A percentile compares a stretch with the other conserved stretches of the same genome.
Conservation (phyloP, 2,329 filamentous ascomycete genomes). For the Botrytis deweyae region DNA sequence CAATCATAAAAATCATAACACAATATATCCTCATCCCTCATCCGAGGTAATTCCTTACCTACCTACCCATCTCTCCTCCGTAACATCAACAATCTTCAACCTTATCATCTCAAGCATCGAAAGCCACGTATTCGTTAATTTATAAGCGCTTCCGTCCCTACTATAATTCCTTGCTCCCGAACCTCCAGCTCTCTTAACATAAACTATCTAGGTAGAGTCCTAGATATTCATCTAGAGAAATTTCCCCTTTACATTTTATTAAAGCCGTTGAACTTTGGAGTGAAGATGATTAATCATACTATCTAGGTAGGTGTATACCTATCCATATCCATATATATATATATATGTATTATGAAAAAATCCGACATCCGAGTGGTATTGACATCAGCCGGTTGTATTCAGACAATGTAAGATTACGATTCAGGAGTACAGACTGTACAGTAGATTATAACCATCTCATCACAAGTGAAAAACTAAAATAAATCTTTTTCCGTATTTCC, state of each 20-base stretch:
- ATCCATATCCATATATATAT: too few relatives aligned
- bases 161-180: background rate
- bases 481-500: background rate
- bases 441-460: background rate
- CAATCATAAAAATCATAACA: too few relatives aligned
- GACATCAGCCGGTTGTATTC: background rate
- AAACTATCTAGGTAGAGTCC: background rate
- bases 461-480: background rate
- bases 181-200: background rate
- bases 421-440: background rate
- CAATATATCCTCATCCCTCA: background rate
- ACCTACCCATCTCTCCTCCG: background rate
- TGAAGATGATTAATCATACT: background rate
- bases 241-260: background rate
- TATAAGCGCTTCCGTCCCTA: background rate
- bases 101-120: background rate
- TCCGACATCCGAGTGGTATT: background rate
- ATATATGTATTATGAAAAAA: background rate
- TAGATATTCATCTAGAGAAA: background rate
- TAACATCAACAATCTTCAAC: background rate
- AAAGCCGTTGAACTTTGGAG: background rate
- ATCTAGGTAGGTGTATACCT: background rate
- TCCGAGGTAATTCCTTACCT: background rate
- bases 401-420: background rate
- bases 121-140: background rate